These are phyloP conservation scores for Mycena citricolor DNA, from an alignment of 1,284 basidiomycete genomes.

Conservation along the genomic window DNA sequence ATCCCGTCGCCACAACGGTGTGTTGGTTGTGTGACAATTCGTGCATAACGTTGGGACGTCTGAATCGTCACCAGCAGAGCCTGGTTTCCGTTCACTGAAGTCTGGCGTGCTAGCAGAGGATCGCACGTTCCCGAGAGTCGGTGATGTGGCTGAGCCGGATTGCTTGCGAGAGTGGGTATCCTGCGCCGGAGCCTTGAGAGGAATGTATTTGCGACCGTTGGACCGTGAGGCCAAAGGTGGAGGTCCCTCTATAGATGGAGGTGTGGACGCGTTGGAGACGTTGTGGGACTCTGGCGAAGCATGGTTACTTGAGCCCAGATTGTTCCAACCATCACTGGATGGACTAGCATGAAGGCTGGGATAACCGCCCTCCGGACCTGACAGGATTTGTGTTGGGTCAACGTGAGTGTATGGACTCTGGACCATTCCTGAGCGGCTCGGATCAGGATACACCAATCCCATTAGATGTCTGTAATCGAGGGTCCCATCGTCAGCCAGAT, in stretches of 20 bases:
- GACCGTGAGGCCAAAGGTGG: slow-evolving; percentile 26
- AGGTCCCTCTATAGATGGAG: slow-evolving; percentile 58
- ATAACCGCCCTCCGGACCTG: slow-evolving; percentile 44
- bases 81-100: slow-evolving; percentile 31
- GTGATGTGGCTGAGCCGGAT: slow-evolving; percentile 37
- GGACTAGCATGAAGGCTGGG: slow-evolving; percentile 70
- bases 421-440: slow-evolving; percentile 41
- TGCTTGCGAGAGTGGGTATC: slow-evolving; percentile 55
- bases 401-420: slow-evolving; percentile 77
- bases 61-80: slow-evolving; percentile 60
- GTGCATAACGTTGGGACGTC: slow-evolving; percentile 85
- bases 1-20: slow-evolving; percentile 92
- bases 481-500: slow-evolving; percentile 51
- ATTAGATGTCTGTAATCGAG: slow-evolving; percentile 65
- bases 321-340: slow-evolving; percentile 77
- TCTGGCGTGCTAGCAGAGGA: slow-evolving; percentile 60
- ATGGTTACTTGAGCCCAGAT: slow-evolving; percentile 61
- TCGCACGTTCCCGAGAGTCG: slow-evolving; percentile 36
- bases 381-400: slow-evolving; percentile 83
- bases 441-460: slow-evolving; percentile 57
- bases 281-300: slow-evolving; percentile 77
- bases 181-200: slow-evolving; percentile 55
- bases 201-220: slow-evolving; percentile 54
- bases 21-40: slow-evolving; percentile 95
- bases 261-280: slow-evolving; percentile 65